Evolutionary conservation across 164 flowering plant genomes (phyloP), one percentile per base, ranked within the genome.

Genomic region (Magnolia officinalis): DNA sequence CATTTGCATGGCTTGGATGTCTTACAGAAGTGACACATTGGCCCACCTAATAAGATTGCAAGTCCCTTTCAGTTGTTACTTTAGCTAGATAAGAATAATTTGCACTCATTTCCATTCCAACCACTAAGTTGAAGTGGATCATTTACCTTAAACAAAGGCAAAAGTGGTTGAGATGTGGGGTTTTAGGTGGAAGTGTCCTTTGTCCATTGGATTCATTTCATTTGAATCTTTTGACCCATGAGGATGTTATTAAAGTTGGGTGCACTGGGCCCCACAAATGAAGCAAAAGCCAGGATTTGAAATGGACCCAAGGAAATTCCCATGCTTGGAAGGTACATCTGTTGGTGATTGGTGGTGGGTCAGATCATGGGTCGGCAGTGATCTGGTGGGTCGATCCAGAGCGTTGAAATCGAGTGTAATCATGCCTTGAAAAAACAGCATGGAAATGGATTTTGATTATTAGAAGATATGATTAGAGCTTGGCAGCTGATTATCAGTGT

Each of bases 341-440:
- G 72, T 50, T 18, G 65, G 68, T 59, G 68, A 68, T 73, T 73
- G 76, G 67, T 73, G 73, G 73, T 59, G 61, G 67, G 80, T 78
- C 80, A 73, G 69, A 73, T 78, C 79, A 72, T 72, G 75, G 70
- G 72, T 75, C 59, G 29, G 29, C 29, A 26, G 29, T 26, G 29
- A 26, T 26, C 29, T 26, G 2, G 29, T 8, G 67, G 8, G 29
- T 26, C 29, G 2, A 26, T 26, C 29, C 29, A 26, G 29, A 26
- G 29, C 29, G 29, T 10, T 10, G 18, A 10, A 10, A 58, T 58
- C 18, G 18, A 16, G 63, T 58, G 63, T 58, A 16, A 58, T 58
- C 18, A 58, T 58, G 63, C 14, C 63, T 58, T 58, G 18, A 10
- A 59, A 13, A 19, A 59, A 59, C 14, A 13, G 63, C 4, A 13